Percentiles rank a stretch among this genome's conserved stretches.
phyloP scores from a whole-genome alignment of 140 eudicot genomes.

The Stevia rebaudiana region DNA sequence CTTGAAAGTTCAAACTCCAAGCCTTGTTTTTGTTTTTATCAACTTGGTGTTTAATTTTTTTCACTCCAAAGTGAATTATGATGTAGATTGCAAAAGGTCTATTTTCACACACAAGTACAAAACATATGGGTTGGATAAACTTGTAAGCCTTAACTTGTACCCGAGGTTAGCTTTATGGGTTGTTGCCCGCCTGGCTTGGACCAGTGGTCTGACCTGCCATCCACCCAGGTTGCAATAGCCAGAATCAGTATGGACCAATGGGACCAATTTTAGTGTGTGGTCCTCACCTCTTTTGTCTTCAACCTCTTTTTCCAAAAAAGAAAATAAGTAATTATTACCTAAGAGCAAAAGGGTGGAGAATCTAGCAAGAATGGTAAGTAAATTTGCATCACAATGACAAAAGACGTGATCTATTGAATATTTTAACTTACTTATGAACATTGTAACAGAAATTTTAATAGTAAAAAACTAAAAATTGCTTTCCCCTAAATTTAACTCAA shows the following conservation, averaged over 20 bases:
- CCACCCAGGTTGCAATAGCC: constrained; percentile 29
- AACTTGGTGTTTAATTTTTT: not conserved
- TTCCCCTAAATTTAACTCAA: too few relatives aligned
- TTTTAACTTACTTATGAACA: not conserved
- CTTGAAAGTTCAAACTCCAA: not conserved
- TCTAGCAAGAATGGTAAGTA: not conserved
- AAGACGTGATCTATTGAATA: not conserved
- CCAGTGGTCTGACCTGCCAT: constrained; percentile 22
- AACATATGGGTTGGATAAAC: not conserved
- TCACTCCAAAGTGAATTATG: not conserved
- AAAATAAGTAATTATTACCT: not conserved
- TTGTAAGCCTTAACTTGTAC: not conserved
- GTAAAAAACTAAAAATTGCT: too few relatives aligned
- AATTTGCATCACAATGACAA: not conserved
- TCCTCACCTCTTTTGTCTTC: constrained; percentile 10
- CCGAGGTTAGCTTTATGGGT: constrained; percentile 8
- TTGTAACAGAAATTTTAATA: too few relatives aligned
- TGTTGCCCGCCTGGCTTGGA: constrained; percentile 18
- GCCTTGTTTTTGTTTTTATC: not conserved
- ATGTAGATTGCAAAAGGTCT: not conserved
- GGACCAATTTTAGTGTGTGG: constrained; percentile 10
- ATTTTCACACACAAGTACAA: not conserved
- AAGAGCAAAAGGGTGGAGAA: constrained; percentile 6
- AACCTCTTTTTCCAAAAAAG: not conserved
- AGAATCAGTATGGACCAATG: constrained; percentile 20